phyloP scores from a whole-genome alignment of 23 red algal genomes.

The Gracilaria domingensis region DNA sequence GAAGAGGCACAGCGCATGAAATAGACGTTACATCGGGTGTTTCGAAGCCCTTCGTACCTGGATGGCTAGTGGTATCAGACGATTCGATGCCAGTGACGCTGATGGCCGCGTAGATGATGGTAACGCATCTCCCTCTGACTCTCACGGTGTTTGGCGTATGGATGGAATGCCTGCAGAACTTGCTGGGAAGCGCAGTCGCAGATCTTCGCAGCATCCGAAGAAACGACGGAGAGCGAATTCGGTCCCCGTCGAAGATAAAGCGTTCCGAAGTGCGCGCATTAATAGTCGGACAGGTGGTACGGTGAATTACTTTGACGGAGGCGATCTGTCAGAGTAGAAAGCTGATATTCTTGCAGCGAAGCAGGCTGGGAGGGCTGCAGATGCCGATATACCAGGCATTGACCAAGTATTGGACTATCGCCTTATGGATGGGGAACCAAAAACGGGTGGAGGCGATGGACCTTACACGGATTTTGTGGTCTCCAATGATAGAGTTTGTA shows the following conservation, averaged over 20 bases:
- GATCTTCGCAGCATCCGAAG: neutral
- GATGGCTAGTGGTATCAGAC: neutral
- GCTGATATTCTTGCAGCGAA: slow-evolving; percentile 10
- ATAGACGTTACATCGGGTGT: neutral
- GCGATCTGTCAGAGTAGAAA: slow-evolving; percentile 47
- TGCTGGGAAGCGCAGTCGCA: neutral
- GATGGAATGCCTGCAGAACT: slow-evolving; percentile 8
- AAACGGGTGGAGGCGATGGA: too few species aligned
- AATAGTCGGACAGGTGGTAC: too few species aligned
- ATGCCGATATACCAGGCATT: slow-evolving; percentile 23
- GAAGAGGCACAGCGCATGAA: neutral
- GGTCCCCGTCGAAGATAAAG: too few species aligned
- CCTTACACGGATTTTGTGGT: too few species aligned
- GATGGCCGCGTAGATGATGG: slow-evolving; percentile 3
- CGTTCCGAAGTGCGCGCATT: too few species aligned
- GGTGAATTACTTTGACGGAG: slow-evolving; percentile 66
- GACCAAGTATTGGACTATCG: too few species aligned
- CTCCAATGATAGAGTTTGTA: too few species aligned
- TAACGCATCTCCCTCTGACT: slow-evolving; percentile 46
- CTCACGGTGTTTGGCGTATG: slow-evolving; percentile 67
- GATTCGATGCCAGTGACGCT: slow-evolving; percentile 35
- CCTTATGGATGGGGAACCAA: too few species aligned
- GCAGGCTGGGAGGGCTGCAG: slow-evolving; percentile 25
- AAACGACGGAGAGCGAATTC: too few species aligned
- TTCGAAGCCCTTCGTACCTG: neutral